Evolutionary conservation across 768 basidiomycete species (phyloP).

Genomic region (Pulveroboletus sp.): DNA sequence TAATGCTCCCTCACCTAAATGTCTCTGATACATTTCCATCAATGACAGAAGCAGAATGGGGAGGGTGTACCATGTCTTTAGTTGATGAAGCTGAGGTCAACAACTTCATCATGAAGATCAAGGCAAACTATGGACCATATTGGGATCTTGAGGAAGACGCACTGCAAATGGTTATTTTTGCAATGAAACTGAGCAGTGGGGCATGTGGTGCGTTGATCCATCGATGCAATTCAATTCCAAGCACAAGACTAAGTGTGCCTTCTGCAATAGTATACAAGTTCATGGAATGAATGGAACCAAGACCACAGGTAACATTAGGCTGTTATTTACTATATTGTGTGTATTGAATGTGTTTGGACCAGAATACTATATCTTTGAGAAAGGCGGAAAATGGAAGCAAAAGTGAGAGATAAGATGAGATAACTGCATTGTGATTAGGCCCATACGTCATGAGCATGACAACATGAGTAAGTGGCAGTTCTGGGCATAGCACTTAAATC

Average conservation of each 20-base stretch:
- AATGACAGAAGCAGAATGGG: conserved; percentile 77
- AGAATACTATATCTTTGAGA: not conserved
- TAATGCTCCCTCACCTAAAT: not conserved
- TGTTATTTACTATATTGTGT: too few species aligned
- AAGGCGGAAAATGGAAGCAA: not conserved
- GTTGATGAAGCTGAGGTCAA: conserved; percentile 61
- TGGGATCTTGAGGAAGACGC: conserved; percentile 50
- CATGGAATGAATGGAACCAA: conserved; percentile 13
- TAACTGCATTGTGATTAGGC: too few species aligned
- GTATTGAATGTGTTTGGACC: not conserved
- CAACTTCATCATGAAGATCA: conserved; percentile 58
- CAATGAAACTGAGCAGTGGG: conserved; percentile 77
- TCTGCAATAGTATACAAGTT: conserved; percentile 26
- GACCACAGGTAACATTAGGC: not conserved
- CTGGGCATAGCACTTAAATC: too few species aligned
- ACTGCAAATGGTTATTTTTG: conserved; percentile 68
- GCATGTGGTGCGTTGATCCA: conserved; percentile 60
- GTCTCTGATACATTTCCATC: not conserved
- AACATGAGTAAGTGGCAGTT: too few species aligned
- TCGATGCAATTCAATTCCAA: not conserved
- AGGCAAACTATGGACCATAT: conserved; percentile 61
- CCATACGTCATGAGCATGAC: too few species aligned
- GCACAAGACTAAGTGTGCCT: not conserved
- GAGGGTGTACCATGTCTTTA: conserved; percentile 83
- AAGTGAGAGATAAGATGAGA: conserved; percentile 12